Percentiles rank a stretch among this genome's conserved stretches.
Evolutionary conservation across 768 basidiomycete species (phyloP).

Genomic region (Suillus lakei): DNA sequence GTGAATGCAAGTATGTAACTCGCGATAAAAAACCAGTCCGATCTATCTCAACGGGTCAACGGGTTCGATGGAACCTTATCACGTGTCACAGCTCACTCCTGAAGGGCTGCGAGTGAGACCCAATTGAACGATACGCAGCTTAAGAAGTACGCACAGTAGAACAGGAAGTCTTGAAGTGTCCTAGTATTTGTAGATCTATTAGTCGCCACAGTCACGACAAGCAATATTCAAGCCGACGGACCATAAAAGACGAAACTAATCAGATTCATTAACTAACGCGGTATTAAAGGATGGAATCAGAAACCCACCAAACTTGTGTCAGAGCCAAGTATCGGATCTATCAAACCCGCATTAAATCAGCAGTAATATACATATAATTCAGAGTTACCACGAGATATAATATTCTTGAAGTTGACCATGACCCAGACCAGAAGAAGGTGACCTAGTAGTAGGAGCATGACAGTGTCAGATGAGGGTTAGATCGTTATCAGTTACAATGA

Average conservation of each 20-base stretch:
- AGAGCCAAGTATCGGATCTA: not conserved
- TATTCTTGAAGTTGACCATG: not conserved
- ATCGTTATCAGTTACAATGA: no score
- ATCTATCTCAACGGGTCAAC: not conserved
- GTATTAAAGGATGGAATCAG: not conserved
- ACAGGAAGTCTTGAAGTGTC: not conserved
- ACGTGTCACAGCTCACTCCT: not conserved
- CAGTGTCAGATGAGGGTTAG: not conserved
- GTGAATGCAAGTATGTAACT: not conserved
- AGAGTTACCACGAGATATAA: not conserved
- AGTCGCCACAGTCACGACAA: no score
- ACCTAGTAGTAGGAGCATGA: not conserved
- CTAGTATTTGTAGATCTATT: not conserved
- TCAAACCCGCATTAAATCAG: not conserved
- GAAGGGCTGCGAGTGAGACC: not conserved
- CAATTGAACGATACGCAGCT: not conserved
- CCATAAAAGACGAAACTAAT: not conserved
- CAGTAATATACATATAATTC: not conserved
- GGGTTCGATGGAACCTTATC: no score
- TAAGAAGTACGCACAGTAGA: not conserved
- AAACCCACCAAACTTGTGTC: not conserved
- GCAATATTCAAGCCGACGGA: not conserved
- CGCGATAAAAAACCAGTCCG: not conserved
- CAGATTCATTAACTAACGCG: not conserved
- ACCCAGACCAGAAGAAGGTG: not conserved